Base-by-base conservation (phyloP, 73 alveolate genomes). In the Stentor roeselii region DNA sequence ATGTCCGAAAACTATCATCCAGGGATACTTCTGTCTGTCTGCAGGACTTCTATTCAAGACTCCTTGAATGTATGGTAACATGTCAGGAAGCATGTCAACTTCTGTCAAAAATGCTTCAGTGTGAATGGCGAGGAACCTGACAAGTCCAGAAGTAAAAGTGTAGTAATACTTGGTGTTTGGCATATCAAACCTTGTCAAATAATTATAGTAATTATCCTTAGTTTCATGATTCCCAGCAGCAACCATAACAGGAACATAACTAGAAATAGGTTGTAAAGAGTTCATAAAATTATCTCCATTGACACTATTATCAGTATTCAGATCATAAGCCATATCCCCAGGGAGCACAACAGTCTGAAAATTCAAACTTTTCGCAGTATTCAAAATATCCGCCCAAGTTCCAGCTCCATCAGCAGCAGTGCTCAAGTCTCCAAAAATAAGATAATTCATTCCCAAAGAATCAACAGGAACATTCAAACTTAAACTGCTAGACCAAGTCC, bases 311-410 rank as follows among this genome's bases (percentile, higher is more conserved):
- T 32, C 34, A 34, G 21, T 40, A 21, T 67, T 32, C 37, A 67
- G n/a, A 2, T 67, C 80, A 67, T 67, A 67, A 34, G 80, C 80
- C 11, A 67, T 27, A 34, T 67, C 80, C 34, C 80, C 80, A 15
- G 34, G 14, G 34, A 27, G 80, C 21, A 67, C 21, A 15, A 67
- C 37, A 67, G 80, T 40, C 2, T 21, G 21, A 67, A 21, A 67
- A 21, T 67, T 32, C 41, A 14, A 11, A 27, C 34, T n/a, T 67
- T 67, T 67, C 1, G 37, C 41, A 15, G 21, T 40, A 30, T 67
- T 40, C 34, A 11, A 21, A n/a, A 67, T 21, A 1, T 21, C 80
- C 1, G 37, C 41, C 37, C 80, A 21, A 21, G 80, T 30, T 1
- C 34, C n/a, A 1, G n/a, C 80, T 21, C 41, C 80, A n/a, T n/a